Evolutionary conservation across 1,139 yeast species (phyloP), one percentile per base, ranked within the genome.

Genomic region (Sporopachydermia cereana): DNA sequence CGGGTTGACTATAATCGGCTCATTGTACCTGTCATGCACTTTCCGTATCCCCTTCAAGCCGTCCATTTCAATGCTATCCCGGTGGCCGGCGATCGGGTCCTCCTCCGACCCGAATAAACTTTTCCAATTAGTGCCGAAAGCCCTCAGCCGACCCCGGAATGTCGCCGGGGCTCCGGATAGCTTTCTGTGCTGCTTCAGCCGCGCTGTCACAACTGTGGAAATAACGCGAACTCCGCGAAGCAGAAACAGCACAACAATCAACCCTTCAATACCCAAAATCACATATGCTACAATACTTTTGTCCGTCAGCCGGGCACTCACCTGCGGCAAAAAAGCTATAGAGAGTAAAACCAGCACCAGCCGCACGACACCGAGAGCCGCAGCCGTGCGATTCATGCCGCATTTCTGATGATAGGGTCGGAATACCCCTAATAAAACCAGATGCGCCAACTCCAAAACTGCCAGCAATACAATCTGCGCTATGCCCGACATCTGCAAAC

Each of bases 381-480:
- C 39, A 9, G 39, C 39, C 17, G 12, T 5, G 39, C 22, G 22
- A 34, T 34, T 34, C 39, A 34, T 34, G 12, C 39, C 39, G 22
- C 39, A 34, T 12, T 34, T 5, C 39, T 5, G 12, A n/a, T 34
- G 39, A n/a, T 12, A 34, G 12, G 39, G 39, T 7, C 22, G 39
- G 12, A 5, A 34, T 9, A 34, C 39, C 9, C 12, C 18, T 7
- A 34, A 12, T 21, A n/a, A 5, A 7, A 34, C 17, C 17, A 34
- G 17, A 7, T 12, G 17, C 18, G 39, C 39, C 22, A 20, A 7
- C 17, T 34, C 39, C 39, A 34, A 34, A 34, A 34, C 17, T 7
- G 39, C 39, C 9, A 34, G n/a, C n/a, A 34, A 34, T 21, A n/a
- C 39, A 7, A 34, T n/a, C n/a, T 34, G 39, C 22, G 39, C 39